Conservation (phyloP, 305 asterid species). For the Stenogyne calaminthoides region DNA sequence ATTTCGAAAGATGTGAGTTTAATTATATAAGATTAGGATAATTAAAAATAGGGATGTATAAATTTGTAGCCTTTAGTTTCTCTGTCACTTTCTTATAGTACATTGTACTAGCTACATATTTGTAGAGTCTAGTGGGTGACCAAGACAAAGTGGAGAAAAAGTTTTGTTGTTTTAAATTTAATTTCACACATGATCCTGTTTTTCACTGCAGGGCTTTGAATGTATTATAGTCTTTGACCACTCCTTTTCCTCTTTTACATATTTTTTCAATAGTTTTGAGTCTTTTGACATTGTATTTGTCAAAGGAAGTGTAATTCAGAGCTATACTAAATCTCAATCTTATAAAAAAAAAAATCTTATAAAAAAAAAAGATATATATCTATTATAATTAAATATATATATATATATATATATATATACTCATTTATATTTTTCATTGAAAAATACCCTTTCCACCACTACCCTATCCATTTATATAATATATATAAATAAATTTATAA, state of each 20-base stretch:
- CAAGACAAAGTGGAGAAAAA: background rate
- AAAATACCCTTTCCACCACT: too few species aligned
- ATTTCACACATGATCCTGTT: background rate
- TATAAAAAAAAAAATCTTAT: too few species aligned
- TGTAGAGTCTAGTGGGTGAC: background rate
- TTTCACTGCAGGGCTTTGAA: background rate
- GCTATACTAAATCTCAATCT: background rate
- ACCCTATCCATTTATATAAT: too few species aligned
- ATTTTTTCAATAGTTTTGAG: background rate
- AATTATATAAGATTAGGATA: background rate
- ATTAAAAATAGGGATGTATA: background rate
- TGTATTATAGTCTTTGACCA: background rate
- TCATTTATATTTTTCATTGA: too few species aligned
- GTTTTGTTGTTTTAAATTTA: background rate
- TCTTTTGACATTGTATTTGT: constrained; percentile 5
- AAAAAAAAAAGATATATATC: too few species aligned
- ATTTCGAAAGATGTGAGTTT: background rate
- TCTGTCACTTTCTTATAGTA: constrained; percentile 11
- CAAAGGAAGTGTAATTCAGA: background rate
- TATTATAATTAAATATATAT: too few species aligned
- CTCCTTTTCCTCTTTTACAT: background rate
- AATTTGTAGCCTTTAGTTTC: constrained; percentile 10
- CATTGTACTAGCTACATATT: background rate
- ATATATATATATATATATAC: too few species aligned
- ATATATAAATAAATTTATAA: too few species aligned